phyloP scores from a whole-genome alignment of 768 basidiomycete genomes.

The Trametes villosa region DNA sequence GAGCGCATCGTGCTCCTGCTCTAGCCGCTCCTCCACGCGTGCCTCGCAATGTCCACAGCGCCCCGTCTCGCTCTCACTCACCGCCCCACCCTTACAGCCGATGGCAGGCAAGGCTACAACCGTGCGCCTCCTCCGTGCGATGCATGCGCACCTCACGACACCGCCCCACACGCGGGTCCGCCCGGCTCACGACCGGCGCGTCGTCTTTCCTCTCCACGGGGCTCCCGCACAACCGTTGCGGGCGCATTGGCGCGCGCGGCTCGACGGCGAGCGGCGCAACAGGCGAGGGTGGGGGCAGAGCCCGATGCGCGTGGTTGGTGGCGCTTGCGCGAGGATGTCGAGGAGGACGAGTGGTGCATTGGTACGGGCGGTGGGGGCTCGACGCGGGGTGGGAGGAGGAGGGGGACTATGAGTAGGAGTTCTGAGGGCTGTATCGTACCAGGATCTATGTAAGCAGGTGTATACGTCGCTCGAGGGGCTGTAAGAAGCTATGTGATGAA shows the following conservation, averaged over 20 bases:
- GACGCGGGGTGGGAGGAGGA: conserved; percentile 59
- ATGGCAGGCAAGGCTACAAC: conserved; percentile 71
- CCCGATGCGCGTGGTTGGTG: neutral
- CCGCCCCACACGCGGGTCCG: conserved; percentile 25
- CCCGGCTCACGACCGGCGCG: conserved; percentile 35
- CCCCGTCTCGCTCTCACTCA: conserved; percentile 61
- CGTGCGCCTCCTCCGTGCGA: conserved; percentile 63
- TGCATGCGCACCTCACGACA: conserved; percentile 53
- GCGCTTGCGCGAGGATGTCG: conserved; percentile 31
- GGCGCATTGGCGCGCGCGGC: conserved; percentile 55
- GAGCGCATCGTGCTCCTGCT: conserved; percentile 78
- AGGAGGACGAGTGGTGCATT: conserved; percentile 33
- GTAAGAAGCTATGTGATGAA: too few species aligned
- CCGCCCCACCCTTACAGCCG: conserved; percentile 54
- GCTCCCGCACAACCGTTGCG: conserved; percentile 76
- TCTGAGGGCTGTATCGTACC: too few species aligned
- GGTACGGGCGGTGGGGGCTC: conserved; percentile 48
- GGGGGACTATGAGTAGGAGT: conserved; percentile 33
- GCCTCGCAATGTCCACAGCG: conserved; percentile 59
- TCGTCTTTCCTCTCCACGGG: conserved; percentile 74
- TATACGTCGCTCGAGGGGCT: too few species aligned
- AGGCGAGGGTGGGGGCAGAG: neutral
- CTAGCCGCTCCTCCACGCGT: conserved; percentile 54
- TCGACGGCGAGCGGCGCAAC: neutral
- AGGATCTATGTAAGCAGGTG: too few species aligned